Base-by-base conservation (phyloP, 2,329 filamentous ascomycete genomes). In the Mariannaea sp. region DNA sequence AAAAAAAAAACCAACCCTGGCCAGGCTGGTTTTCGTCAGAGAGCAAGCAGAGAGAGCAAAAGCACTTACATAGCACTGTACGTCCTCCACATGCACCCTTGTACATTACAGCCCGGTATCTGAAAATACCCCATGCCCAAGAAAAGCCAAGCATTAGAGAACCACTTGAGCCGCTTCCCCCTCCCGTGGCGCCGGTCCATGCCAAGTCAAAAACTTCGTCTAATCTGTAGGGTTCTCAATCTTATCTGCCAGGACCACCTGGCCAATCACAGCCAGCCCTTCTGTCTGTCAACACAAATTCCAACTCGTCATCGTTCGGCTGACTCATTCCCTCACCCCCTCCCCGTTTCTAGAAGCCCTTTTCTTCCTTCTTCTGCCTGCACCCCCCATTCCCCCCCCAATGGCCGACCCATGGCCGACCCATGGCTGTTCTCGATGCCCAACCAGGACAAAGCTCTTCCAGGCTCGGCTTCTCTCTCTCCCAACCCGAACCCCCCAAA, bases 301-400 rank as follows among this genome's bases (percentile, higher is more conserved):
- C 39, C 55, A 62, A 53, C 60, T 64, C 47, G 60, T 64, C 62
- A 61, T 61, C 26, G 45, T 43, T 17, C 38, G n/a, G 33, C 9
- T 42, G 43, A 24, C 41, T 32, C 39, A 55, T 42, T 39, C 22
- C n/a, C n/a, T n/a, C 32, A 39, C 54, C 56, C 58, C 51, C 53
- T 13, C 44, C 41, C 40, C 51, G 24, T 47, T 65, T 65, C 62
- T 60, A 65, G 62, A 65, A 65, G 54, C 29, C 52, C 40, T 50
- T 49, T 20, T n/a, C 60, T 39, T 49, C 47, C 41, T 55, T 33
- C 12, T 27, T 16, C 8, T 19, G 7, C 20, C 7, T 7, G 26
- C 12, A 12, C n/a, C n/a, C n/a, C n/a, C n/a, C n/a, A n/a, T n/a
- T n/a, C n/a, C n/a, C n/a, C n/a, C n/a, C n/a, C n/a, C n/a, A n/a